Conservation (phyloP, 164 flowering plant genomes). For the Annona cherimola region DNA sequence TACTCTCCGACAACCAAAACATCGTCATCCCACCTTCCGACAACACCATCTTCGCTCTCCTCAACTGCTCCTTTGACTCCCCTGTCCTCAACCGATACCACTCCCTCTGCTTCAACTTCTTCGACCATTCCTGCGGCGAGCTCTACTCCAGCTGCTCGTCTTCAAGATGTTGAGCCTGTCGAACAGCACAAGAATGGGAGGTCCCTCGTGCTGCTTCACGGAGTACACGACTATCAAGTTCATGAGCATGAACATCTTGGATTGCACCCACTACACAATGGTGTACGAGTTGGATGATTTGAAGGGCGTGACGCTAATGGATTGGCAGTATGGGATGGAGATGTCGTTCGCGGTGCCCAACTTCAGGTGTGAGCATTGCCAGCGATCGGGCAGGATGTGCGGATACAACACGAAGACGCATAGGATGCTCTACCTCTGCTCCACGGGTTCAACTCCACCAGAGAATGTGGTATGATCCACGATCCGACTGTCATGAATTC, state of each 20-base stretch:
- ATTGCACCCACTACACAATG: conserved; percentile 76
- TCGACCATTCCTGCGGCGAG: conserved; percentile 83
- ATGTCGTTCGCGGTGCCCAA: conserved; percentile 57
- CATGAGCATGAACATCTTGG: conserved; percentile 85
- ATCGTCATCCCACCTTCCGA: conserved; percentile 63
- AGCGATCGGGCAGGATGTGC: conserved; percentile 64
- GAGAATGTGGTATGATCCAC: conserved; percentile 55
- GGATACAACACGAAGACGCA: conserved; percentile 76
- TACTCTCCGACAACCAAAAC: conserved; percentile 57
- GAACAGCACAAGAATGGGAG: conserved; percentile 21
- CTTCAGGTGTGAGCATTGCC: conserved; percentile 62
- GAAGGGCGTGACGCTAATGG: conserved; percentile 59
- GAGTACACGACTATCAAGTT: conserved; percentile 53
- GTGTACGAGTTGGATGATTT: conserved; percentile 45
- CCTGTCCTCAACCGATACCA: conserved; percentile 73
- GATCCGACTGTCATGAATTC: conserved; percentile 1
- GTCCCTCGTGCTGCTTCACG: conserved; percentile 77
- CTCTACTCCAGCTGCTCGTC: conserved; percentile 56
- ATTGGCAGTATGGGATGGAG: conserved; percentile 78
- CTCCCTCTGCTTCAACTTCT: conserved; percentile 69
- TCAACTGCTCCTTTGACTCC: conserved; percentile 88
- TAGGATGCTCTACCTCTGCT: conserved; percentile 57
- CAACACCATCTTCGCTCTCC: conserved; percentile 66
- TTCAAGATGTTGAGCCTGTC: conserved; percentile 43
- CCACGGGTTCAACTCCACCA: conserved; percentile 43